A percentile compares a stretch with the other conserved stretches of the same genome.
phyloP scores from a whole-genome alignment of 2,329 filamentous ascomycete genomes.

The Colletotrichum lindemuthianum region DNA sequence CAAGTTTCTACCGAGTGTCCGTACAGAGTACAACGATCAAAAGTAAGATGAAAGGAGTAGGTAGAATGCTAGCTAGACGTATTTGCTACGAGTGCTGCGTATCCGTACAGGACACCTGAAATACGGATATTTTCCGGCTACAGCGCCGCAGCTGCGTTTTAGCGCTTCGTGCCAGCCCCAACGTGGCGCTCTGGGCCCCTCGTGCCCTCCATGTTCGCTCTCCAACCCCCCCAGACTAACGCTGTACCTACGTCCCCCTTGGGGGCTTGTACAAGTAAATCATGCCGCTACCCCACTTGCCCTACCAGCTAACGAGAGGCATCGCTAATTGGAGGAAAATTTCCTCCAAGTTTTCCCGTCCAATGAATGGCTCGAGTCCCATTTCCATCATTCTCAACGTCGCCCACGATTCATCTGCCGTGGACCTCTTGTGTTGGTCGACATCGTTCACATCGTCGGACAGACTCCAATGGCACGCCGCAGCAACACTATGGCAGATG shows the following conservation, averaged over 20 bases:
- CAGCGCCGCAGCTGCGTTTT: background rate
- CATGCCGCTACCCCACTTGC: constrained; percentile 11
- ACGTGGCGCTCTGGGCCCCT: constrained; percentile 9
- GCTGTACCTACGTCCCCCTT: background rate
- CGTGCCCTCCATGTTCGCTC: constrained; percentile 19
- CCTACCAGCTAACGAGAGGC: background rate
- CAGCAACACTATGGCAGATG: background rate
- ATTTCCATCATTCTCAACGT: constrained; percentile 15
- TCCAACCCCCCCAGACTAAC: constrained; percentile 16
- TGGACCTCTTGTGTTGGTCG: constrained; percentile 1
- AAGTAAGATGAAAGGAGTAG: background rate
- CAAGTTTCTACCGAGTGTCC: too few relatives aligned
- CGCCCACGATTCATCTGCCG: background rate
- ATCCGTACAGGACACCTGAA: background rate
- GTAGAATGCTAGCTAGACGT: background rate
- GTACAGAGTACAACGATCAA: constrained; percentile 4
- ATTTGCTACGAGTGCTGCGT: background rate
- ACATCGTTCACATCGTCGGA: background rate
- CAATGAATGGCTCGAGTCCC: constrained; percentile 19
- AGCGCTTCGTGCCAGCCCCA: constrained; percentile 9
- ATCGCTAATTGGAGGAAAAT: constrained; percentile 30
- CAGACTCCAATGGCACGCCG: background rate
- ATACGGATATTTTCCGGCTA: constrained; percentile 10
- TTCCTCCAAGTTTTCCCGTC: constrained; percentile 23
- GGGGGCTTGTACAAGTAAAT: too few relatives aligned